A percentile compares a stretch with the other conserved stretches of the same genome.
phyloP scores from a whole-genome alignment of 306 rosid genomes.

The Hylodesmum podocarpum region DNA sequence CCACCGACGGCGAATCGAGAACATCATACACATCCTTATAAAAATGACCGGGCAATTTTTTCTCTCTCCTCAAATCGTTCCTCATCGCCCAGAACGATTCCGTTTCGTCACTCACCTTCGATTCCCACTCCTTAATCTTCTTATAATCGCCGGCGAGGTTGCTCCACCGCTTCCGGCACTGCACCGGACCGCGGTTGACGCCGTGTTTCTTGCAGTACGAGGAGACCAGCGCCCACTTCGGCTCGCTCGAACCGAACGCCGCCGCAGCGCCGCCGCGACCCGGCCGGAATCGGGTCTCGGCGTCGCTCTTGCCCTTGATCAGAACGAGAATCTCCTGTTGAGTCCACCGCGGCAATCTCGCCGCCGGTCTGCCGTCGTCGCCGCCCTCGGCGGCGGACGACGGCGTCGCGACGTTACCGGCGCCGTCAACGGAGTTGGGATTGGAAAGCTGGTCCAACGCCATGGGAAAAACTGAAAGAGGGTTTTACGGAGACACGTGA shows the following conservation, averaged over 20 bases:
- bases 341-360: constrained; percentile 94
- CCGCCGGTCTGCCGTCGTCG: constrained; percentile 64
- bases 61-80: constrained; percentile 89
- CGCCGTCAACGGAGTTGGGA: constrained; percentile 48
- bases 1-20: constrained; percentile 60
- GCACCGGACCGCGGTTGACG: constrained; percentile 93
- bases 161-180: constrained; percentile 99
- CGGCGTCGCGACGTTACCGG: constrained; percentile 54
- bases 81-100: constrained; percentile 98
- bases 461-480: constrained; percentile 55
- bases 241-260: constrained; percentile 71
- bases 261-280: constrained; percentile 42
- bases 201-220: constrained; percentile 85
- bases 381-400: constrained; percentile 49
- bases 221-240: constrained; percentile 94
- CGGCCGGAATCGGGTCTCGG: constrained; percentile 69
- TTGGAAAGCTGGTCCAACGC: constrained; percentile 57
- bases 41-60: constrained; percentile 87
- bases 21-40: constrained; percentile 89
- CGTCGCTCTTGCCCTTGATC: constrained; percentile 82
- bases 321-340: constrained; percentile 91
- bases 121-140: constrained; percentile 97
- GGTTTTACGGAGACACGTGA: constrained; percentile 62
- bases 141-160: constrained; percentile 93
- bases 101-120: constrained; percentile 64